phyloP scores from a whole-genome alignment of 768 basidiomycete species.

The Tulasnella sp. region DNA sequence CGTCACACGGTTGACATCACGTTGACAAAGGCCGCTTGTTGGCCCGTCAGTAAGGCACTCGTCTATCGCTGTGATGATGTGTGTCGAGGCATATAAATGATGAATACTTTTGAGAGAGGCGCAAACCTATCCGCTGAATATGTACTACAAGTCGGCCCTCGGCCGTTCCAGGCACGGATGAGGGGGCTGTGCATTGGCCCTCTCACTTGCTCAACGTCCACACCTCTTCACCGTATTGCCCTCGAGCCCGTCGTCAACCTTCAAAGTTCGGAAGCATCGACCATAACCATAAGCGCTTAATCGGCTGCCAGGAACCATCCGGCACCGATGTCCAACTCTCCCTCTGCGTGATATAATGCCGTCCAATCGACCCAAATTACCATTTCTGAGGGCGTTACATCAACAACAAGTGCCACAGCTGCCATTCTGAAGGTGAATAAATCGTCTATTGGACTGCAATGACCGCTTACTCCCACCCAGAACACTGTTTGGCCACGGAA shows the following conservation, averaged over 20 bases:
- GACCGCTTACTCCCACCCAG: background rate
- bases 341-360: background rate
- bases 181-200: background rate
- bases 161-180: too few relatives aligned
- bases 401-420: background rate
- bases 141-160: too few relatives aligned
- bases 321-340: background rate
- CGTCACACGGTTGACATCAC: too few relatives aligned
- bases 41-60: too few relatives aligned
- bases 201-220: background rate
- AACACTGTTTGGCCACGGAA: background rate
- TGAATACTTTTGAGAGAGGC: too few relatives aligned
- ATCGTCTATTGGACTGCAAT: background rate
- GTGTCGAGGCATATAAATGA: too few relatives aligned
- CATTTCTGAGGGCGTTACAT: background rate
- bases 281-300: background rate
- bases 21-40: too few relatives aligned
- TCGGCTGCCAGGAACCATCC: background rate
- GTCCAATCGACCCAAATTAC: background rate
- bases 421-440: background rate
- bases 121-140: too few relatives aligned
- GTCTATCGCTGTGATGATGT: too few relatives aligned
- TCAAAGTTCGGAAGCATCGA: background rate
- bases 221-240: too few relatives aligned
- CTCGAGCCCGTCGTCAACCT: background rate